These are phyloP conservation scores for Vigna nakashimae DNA, from an alignment of 306 rosid genomes.

Conservation along the genomic window DNA sequence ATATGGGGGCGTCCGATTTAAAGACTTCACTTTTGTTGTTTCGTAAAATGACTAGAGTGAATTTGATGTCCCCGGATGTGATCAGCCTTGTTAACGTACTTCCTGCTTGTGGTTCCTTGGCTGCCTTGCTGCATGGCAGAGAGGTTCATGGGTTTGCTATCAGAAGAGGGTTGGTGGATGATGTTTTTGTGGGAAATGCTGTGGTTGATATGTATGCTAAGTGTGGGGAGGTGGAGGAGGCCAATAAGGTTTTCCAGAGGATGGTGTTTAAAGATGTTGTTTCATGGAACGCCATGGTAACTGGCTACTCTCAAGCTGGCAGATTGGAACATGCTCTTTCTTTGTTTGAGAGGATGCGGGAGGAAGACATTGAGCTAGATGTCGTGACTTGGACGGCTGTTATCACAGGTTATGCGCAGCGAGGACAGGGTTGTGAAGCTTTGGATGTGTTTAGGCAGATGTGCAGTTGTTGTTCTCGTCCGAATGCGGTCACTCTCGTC, in stretches of 20 bases:
- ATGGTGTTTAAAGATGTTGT: slow-evolving; percentile 86
- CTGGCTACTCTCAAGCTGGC: slow-evolving; percentile 82
- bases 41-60: slow-evolving; percentile 48
- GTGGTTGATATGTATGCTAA: slow-evolving; percentile 83
- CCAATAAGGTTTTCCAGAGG: slow-evolving; percentile 64
- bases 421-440: slow-evolving; percentile 74
- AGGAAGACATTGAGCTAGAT: slow-evolving; percentile 64
- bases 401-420: slow-evolving; percentile 82
- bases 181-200: slow-evolving; percentile 85
- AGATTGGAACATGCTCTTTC: slow-evolving; percentile 65
- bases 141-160: slow-evolving; percentile 71
- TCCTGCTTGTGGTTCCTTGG: slow-evolving; percentile 71
- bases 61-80: slow-evolving; percentile 55
- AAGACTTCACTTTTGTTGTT: slow-evolving; percentile 48
- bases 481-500: slow-evolving; percentile 75
- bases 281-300: slow-evolving; percentile 91
- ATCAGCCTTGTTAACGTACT: slow-evolving; percentile 78
- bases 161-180: slow-evolving; percentile 70
- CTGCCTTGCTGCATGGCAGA: slow-evolving; percentile 59
- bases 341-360: slow-evolving; percentile 71
- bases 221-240: slow-evolving; percentile 75
- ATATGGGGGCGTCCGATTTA: slow-evolving; percentile 50
- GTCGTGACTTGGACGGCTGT: slow-evolving; percentile 92
- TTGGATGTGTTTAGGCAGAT: slow-evolving; percentile 76
- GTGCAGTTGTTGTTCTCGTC: slow-evolving; percentile 60